Percentiles rank a stretch among this genome's conserved stretches.
Evolutionary conservation across 2,329 filamentous ascomycete genomes (phyloP).

Genomic region (Curvularia sp.): DNA sequence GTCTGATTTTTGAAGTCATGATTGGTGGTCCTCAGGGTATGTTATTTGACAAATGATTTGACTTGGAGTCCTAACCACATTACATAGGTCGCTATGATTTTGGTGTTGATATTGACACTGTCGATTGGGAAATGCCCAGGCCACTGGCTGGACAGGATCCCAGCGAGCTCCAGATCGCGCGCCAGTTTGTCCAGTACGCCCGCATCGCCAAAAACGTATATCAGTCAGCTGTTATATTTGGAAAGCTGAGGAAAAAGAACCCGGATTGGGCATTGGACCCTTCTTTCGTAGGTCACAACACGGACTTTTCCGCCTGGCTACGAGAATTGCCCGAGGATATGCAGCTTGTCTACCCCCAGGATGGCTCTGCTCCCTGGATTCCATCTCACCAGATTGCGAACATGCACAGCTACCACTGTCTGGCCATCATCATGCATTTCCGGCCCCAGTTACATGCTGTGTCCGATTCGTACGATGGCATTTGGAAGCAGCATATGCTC

Average conservation of each 20-base stretch:
- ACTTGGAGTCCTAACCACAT: constrained; percentile 14
- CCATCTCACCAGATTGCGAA: constrained; percentile 88
- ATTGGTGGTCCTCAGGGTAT: constrained; percentile 90
- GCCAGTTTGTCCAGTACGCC: constrained; percentile 83
- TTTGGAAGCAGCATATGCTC: constrained; percentile 88
- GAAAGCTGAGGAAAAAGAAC: constrained; percentile 73
- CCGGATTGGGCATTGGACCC: constrained; percentile 89
- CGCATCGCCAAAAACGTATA: constrained; percentile 80
- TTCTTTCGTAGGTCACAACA: constrained; percentile 79
- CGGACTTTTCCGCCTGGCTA: constrained; percentile 77
- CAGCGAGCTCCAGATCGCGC: constrained; percentile 76
- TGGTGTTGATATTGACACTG: constrained; percentile 73
- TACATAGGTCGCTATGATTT: constrained; percentile 72
- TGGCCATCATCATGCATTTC: constrained; percentile 85
- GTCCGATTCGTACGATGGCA: constrained; percentile 76
- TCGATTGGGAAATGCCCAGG: constrained; percentile 74
- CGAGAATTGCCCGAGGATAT: constrained; percentile 79
- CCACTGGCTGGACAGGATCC: constrained; percentile 73
- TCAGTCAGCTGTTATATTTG: constrained; percentile 76
- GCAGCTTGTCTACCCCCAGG: constrained; percentile 75
- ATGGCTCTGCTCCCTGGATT: constrained; percentile 83
- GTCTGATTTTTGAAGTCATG: constrained; percentile 88
- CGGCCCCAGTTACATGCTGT: constrained; percentile 80
- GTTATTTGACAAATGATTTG: neutral
- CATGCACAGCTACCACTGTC: constrained; percentile 85